Evolutionary conservation across 2,329 filamentous ascomycete species (phyloP).

Genomic region (Cladosporium sp.): DNA sequence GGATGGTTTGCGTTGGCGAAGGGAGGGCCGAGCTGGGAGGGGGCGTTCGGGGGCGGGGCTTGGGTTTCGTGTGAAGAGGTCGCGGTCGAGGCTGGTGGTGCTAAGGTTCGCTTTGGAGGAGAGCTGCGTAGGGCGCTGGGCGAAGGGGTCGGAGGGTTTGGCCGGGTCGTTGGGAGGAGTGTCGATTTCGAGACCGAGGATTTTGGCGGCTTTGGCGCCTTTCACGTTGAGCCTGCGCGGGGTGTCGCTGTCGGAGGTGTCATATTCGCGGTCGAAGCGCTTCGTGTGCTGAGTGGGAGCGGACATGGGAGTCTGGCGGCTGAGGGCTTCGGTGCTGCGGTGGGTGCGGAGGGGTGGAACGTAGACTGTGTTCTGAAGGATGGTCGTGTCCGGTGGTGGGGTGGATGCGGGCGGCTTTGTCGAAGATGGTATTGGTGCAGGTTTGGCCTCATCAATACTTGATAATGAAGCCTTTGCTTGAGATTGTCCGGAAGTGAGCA

Average conservation of each 20-base stretch:
- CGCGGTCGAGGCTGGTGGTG: conserved; percentile 3
- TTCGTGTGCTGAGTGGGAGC: neutral
- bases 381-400: neutral
- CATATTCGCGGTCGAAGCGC: neutral
- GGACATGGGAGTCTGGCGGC: neutral
- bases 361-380: neutral
- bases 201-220: conserved; percentile 23
- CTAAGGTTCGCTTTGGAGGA: conserved; percentile 4
- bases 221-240: conserved; percentile 18
- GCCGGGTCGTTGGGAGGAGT: neutral
- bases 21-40: neutral
- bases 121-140: neutral
- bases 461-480: neutral
- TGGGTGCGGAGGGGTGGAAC: neutral
- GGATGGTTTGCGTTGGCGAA: neutral
- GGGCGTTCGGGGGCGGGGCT: neutral
- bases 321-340: neutral
- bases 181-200: conserved; percentile 19
- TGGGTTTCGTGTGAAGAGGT: neutral
- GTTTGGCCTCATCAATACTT: neutral
- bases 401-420: neutral
- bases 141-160: neutral
- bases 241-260: conserved; percentile 1
- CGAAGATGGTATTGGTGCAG: neutral
- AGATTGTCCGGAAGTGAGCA: neutral